Percentiles rank a stretch among this genome's conserved stretches.
These are phyloP conservation scores for Pythium rishiriense DNA, from an alignment of 352 stramenopile species.

Conservation along the genomic window DNA sequence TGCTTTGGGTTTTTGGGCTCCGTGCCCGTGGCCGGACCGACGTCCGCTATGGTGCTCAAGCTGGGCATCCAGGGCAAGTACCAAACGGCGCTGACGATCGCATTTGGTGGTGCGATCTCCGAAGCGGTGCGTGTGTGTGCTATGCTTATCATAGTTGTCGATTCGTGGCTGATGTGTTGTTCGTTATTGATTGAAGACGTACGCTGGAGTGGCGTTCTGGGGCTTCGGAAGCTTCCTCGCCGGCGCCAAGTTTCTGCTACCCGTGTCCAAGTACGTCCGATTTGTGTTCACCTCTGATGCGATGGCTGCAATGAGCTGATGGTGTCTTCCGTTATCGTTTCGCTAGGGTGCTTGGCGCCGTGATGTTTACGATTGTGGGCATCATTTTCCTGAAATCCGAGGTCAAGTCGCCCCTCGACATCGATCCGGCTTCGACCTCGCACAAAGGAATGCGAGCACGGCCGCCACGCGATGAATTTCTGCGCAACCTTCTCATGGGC, in stretches of 20 bases:
- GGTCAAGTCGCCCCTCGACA: constrained; percentile 71
- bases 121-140: constrained; percentile 51
- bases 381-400: constrained; percentile 81
- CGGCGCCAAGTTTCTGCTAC: constrained; percentile 78
- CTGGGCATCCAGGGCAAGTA: constrained; percentile 89
- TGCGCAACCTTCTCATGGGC: constrained; percentile 83
- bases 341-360: constrained; percentile 65
- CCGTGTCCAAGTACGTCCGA: constrained; percentile 75
- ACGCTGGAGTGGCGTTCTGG: constrained; percentile 88
- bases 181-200: constrained; percentile 44
- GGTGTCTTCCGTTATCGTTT: background rate
- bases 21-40: constrained; percentile 79
- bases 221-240: constrained; percentile 88
- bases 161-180: background rate
- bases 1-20: constrained; percentile 87
- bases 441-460: constrained; percentile 48
- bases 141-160: background rate
- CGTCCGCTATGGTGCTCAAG: constrained; percentile 88
- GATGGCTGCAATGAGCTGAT: background rate
- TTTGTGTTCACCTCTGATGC: background rate
- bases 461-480: constrained; percentile 56
- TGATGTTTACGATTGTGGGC: constrained; percentile 85
- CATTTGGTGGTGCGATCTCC: constrained; percentile 77
- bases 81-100: constrained; percentile 72
- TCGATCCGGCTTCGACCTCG: constrained; percentile 49